Conservation (phyloP, 495 filamentous ascomycete species). For the Niebla homalea region DNA sequence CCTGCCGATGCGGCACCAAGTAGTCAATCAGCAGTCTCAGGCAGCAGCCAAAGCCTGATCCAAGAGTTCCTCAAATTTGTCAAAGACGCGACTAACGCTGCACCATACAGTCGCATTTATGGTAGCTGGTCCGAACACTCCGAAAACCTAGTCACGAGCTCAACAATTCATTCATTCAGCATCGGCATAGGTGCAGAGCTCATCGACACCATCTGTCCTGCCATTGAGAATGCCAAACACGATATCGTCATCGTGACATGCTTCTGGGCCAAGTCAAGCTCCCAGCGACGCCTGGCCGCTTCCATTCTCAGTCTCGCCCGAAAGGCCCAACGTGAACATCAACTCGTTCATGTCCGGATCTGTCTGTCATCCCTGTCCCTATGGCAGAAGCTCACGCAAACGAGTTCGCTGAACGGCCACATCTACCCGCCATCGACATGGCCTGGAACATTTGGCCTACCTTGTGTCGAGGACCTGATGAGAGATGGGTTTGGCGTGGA, state of each 20-base stretch:
- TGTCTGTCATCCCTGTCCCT: constrained; percentile 55
- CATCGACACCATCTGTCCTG: constrained; percentile 39
- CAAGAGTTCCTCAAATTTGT: too few species aligned
- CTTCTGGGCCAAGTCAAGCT: constrained; percentile 55
- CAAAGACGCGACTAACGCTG: too few species aligned
- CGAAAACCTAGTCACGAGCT: too few species aligned
- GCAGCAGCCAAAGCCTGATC: too few species aligned
- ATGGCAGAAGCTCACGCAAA: constrained; percentile 57
- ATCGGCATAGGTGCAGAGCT: constrained; percentile 47
- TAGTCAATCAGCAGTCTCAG: too few species aligned
- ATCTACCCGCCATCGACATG: constrained; percentile 43
- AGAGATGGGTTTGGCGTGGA: constrained; percentile 34
- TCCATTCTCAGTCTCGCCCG: constrained; percentile 39
- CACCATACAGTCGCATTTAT: too few species aligned
- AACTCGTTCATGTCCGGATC: constrained; percentile 38
- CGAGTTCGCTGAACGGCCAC: constrained; percentile 40
- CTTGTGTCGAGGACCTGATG: constrained; percentile 32
- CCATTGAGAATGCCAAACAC: constrained; percentile 37
- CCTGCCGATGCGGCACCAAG: too few species aligned
- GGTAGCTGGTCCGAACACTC: too few species aligned
- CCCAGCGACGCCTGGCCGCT: constrained; percentile 33
- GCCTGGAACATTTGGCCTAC: constrained; percentile 44
- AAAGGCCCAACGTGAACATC: constrained; percentile 15
- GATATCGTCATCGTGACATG: constrained; percentile 65
- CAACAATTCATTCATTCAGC: constrained; percentile 21